Evolutionary conservation across 2,329 filamentous ascomycete genomes (phyloP).

Genomic region (Scleromitrula shiraiana): DNA sequence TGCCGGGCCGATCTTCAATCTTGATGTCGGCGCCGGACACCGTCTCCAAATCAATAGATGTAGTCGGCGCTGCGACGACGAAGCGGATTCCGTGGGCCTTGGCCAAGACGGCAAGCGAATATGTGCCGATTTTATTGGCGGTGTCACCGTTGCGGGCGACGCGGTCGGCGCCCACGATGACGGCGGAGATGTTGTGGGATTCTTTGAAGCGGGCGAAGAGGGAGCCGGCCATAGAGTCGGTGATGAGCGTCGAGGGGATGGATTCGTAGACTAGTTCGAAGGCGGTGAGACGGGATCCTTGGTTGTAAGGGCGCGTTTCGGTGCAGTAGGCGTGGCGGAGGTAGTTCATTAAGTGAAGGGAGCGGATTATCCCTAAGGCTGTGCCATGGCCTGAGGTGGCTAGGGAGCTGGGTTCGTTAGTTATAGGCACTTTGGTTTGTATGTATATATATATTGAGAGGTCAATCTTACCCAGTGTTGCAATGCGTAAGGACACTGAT

Average conservation of each 20-base stretch:
- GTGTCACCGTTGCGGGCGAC: slow-evolving; percentile 96
- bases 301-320: slow-evolving; percentile 95
- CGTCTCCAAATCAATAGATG: slow-evolving; percentile 83
- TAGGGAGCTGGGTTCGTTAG: slow-evolving; percentile 53
- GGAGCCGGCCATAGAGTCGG: slow-evolving; percentile 92
- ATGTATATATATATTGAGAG: too few species aligned
- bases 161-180: slow-evolving; percentile 90
- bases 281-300: slow-evolving; percentile 87
- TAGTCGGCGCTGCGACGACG: slow-evolving; percentile 87
- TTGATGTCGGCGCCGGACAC: slow-evolving; percentile 70
- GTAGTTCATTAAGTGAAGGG: slow-evolving; percentile 56
- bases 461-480: slow-evolving; percentile 69
- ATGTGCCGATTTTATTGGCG: slow-evolving; percentile 97
- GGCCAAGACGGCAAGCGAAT: slow-evolving; percentile 84
- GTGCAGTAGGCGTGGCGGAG: slow-evolving; percentile 89
- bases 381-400: slow-evolving; percentile 98
- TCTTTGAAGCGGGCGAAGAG: slow-evolving; percentile 60
- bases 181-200: slow-evolving; percentile 65
- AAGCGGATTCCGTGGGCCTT: slow-evolving; percentile 86
- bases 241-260: slow-evolving; percentile 86
- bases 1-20: slow-evolving; percentile 77
- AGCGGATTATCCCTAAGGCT: slow-evolving; percentile 86
- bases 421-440: neutral
- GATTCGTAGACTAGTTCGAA: slow-evolving; percentile 93
- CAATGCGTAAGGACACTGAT: slow-evolving; percentile 93